Conservation (phyloP, 2,329 filamentous ascomycete species). For the Colletotrichum theobromicola region DNA sequence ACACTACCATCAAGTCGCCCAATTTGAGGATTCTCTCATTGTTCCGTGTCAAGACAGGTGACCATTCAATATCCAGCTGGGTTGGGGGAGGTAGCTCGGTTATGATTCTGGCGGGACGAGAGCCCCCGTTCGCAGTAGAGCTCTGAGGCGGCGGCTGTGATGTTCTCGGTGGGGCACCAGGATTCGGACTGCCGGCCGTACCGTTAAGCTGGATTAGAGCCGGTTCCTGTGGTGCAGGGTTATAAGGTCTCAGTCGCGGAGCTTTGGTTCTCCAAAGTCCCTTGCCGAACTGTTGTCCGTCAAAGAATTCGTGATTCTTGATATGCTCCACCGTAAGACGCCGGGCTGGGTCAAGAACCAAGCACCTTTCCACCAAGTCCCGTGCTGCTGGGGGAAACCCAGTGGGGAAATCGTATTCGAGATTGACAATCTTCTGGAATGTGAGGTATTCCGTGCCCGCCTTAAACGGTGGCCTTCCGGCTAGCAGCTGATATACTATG, state of each 20-base stretch:
- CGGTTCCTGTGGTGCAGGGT: slow-evolving; percentile 77
- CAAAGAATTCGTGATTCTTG: slow-evolving; percentile 95
- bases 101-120: slow-evolving; percentile 79
- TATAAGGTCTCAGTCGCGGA: slow-evolving; percentile 83
- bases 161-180: slow-evolving; percentile 32
- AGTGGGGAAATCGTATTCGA: slow-evolving; percentile 92
- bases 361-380: slow-evolving; percentile 86
- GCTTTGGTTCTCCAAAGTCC: slow-evolving; percentile 89
- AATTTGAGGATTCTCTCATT: slow-evolving; percentile 96
- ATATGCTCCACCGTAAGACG: slow-evolving; percentile 94
- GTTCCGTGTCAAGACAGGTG: slow-evolving; percentile 85
- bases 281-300: slow-evolving; percentile 84
- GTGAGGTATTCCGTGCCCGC: slow-evolving; percentile 94
- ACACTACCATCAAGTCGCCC: slow-evolving; percentile 86
- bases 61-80: slow-evolving; percentile 98
- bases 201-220: slow-evolving; percentile 77
- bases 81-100: slow-evolving; percentile 96
- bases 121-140: slow-evolving; percentile 48
- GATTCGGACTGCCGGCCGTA: slow-evolving; percentile 35
- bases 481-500: slow-evolving; percentile 93
- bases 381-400: slow-evolving; percentile 87
- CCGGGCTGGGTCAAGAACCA: slow-evolving; percentile 86
- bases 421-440: slow-evolving; percentile 94
- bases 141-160: slow-evolving; percentile 40
- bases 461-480: slow-evolving; percentile 97